These are phyloP conservation scores for Limonomyces culmigenus DNA, from an alignment of 1,284 basidiomycete genomes.

Conservation along the genomic window DNA sequence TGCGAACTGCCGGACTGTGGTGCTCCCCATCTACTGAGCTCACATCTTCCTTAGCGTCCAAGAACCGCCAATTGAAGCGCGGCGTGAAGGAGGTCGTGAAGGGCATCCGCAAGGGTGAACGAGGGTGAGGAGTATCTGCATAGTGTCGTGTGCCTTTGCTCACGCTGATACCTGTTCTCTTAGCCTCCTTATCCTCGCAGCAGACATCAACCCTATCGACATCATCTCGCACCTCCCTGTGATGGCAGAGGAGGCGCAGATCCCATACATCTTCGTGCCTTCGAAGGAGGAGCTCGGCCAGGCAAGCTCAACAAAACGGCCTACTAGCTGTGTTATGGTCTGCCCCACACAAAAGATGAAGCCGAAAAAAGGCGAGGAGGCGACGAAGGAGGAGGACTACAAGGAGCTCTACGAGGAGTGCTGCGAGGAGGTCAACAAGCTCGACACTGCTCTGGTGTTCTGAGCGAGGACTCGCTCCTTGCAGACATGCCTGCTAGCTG, in stretches of 20 bases:
- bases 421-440: conserved; percentile 68
- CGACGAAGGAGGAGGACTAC: conserved; percentile 66
- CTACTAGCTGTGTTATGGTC: conserved; percentile 95
- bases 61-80: conserved; percentile 82
- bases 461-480: no score
- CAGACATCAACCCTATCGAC: conserved; percentile 96
- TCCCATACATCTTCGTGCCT: conserved; percentile 81
- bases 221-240: conserved; percentile 95
- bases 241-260: conserved; percentile 85
- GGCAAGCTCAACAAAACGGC: conserved; percentile 93
- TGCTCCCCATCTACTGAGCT: no score
- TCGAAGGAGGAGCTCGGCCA: conserved; percentile 92
- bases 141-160: conserved; percentile 3
- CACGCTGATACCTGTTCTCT: conserved; percentile 3
- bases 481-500: no score
- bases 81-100: conserved; percentile 97
- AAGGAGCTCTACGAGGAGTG: conserved; percentile 74
- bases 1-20: no score
- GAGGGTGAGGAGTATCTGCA: conserved; percentile 47
- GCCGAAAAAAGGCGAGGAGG: conserved; percentile 42
- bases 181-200: conserved; percentile 84
- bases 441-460: conserved; percentile 59
- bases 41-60: conserved; percentile 52
- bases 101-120: conserved; percentile 88
- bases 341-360: conserved; percentile 67